Conservation (phyloP, 2,329 filamentous ascomycete genomes). For the Diaporthe citrichinensis region DNA sequence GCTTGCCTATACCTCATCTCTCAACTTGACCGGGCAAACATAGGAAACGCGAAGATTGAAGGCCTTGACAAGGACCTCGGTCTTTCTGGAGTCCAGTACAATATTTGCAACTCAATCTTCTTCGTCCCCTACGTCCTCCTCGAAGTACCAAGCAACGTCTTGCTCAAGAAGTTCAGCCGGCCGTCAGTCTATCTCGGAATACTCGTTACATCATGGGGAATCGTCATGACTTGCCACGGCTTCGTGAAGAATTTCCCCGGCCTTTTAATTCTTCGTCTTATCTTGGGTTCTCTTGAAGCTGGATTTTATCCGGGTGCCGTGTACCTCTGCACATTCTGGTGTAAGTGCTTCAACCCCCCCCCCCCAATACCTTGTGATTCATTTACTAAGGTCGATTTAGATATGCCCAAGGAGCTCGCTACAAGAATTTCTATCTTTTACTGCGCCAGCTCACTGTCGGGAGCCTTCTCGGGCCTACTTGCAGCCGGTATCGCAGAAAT, state of each 20-base stretch:
- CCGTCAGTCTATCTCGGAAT: constrained; percentile 81
- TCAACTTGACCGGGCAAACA: constrained; percentile 62
- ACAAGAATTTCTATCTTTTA: constrained; percentile 75
- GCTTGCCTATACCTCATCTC: not conserved
- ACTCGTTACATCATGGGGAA: constrained; percentile 77
- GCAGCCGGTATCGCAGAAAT: constrained; percentile 63
- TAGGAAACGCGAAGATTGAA: constrained; percentile 77
- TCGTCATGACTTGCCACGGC: constrained; percentile 66
- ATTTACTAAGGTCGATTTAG: too few species aligned
- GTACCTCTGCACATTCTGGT: constrained; percentile 43
- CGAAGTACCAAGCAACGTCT: constrained; percentile 80
- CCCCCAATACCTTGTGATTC: too few species aligned
- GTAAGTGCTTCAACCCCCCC: too few species aligned
- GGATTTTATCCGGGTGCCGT: constrained; percentile 77
- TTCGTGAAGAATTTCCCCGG: constrained; percentile 64
- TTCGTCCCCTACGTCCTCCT: constrained; percentile 85
- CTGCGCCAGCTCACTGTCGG: constrained; percentile 83
- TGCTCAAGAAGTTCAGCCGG: constrained; percentile 77
- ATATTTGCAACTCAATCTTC: constrained; percentile 78
- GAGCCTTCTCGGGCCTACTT: constrained; percentile 78
- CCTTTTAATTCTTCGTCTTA: constrained; percentile 65
- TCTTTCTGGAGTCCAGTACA: constrained; percentile 78
- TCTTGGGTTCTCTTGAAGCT: constrained; percentile 75
- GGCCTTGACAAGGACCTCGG: constrained; percentile 65
- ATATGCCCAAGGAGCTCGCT: constrained; percentile 59